Conservation (phyloP, 169 alveolate species). For the Eimeria tenella region DNA sequence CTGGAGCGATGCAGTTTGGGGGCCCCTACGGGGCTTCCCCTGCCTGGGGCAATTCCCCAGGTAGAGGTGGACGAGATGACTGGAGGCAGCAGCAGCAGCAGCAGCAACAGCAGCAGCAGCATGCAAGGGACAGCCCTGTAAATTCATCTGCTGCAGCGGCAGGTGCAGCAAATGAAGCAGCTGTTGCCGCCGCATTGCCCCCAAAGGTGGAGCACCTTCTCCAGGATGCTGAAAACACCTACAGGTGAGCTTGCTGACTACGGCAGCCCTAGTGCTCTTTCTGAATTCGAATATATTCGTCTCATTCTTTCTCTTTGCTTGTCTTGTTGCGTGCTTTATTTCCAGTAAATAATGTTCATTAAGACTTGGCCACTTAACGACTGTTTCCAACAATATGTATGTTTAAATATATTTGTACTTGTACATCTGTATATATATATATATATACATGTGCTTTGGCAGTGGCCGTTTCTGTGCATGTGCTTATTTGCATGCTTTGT, state of each 20-base stretch:
- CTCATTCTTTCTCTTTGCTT: neutral
- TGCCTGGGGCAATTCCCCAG: constrained; percentile 29
- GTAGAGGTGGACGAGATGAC: neutral
- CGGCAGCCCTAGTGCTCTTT: neutral
- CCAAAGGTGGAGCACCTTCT: constrained; percentile 7
- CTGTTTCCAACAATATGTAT: too few relatives aligned
- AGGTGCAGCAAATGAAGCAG: neutral
- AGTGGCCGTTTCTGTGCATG: neutral
- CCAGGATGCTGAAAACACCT: neutral
- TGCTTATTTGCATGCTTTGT: neutral
- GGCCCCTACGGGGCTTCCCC: neutral
- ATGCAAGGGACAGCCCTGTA: constrained; percentile 10
- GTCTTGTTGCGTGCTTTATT: neutral
- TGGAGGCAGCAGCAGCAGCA: constrained; percentile 50
- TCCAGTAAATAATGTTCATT: too few relatives aligned
- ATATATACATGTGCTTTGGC: neutral
- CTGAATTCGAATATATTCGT: neutral
- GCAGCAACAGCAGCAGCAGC: constrained; percentile 43
- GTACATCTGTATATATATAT: neutral
- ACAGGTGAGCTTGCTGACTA: neutral
- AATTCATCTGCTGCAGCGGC: constrained; percentile 23
- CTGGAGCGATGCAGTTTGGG: neutral
- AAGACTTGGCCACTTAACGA: too few relatives aligned
- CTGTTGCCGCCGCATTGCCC: constrained; percentile 34
- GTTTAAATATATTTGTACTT: too few relatives aligned